phyloP scores from a whole-genome alignment of 202 grass and related monocot species.

The Panicum virgatum region DNA sequence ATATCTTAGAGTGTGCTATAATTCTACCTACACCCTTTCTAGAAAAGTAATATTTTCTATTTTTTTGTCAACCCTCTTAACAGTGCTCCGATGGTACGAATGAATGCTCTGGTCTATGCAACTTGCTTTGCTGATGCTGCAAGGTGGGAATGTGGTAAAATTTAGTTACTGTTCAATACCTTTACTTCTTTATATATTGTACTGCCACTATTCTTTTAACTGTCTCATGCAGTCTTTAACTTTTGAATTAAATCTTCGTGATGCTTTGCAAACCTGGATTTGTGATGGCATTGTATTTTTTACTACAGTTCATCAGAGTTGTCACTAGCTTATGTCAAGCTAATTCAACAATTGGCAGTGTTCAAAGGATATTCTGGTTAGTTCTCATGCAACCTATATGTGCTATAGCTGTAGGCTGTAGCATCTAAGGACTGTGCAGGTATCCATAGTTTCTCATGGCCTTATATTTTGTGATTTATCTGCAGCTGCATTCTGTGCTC shows the following conservation, averaged over 20 bases:
- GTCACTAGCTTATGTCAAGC: slow-evolving; percentile 74
- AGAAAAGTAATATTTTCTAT: slow-evolving; percentile 33
- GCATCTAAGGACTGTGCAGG: background rate
- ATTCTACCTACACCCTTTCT: slow-evolving; percentile 16
- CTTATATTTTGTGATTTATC: slow-evolving; percentile 17
- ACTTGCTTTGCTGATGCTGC: slow-evolving; percentile 89
- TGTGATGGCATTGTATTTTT: slow-evolving; percentile 35
- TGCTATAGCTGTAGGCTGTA: background rate
- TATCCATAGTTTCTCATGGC: slow-evolving; percentile 14
- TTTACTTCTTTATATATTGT: slow-evolving; percentile 33
- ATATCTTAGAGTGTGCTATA: slow-evolving; percentile 22
- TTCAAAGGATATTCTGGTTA: slow-evolving; percentile 90
- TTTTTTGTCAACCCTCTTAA: slow-evolving; percentile 20
- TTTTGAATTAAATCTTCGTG: slow-evolving; percentile 11
- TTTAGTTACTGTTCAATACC: slow-evolving; percentile 1
- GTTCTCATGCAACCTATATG: slow-evolving; percentile 27
- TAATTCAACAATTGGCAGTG: slow-evolving; percentile 82
- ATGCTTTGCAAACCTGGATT: slow-evolving; percentile 35
- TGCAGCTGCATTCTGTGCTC: slow-evolving; percentile 78
- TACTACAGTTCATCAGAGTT: slow-evolving; percentile 75
- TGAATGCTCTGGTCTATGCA: slow-evolving; percentile 87
- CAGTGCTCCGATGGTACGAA: slow-evolving; percentile 88
- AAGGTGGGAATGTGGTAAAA: slow-evolving; percentile 61
- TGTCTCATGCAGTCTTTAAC: slow-evolving; percentile 2
- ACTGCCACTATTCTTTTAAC: background rate